A percentile compares a stretch with the other conserved stretches of the same genome.
phyloP scores from a whole-genome alignment of 179 eudicot genomes.

The Vitellaria paradoxa region DNA sequence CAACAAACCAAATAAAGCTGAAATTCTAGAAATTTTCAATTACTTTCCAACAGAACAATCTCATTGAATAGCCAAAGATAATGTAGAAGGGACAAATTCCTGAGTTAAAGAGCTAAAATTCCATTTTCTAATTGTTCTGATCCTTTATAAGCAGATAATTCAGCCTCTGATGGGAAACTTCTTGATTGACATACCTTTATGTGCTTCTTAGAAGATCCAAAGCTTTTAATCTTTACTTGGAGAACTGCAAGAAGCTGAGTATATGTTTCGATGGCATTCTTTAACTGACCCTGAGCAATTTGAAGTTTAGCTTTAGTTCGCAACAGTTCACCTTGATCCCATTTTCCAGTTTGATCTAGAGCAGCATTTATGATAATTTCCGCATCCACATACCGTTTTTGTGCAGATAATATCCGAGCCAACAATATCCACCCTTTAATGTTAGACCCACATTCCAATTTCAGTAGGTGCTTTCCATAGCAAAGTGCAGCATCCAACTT shows the following conservation, averaged over 20 bases:
- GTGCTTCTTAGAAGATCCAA: conserved; percentile 47
- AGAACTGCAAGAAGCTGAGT: conserved; percentile 78
- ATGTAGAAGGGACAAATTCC: background rate
- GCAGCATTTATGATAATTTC: conserved; percentile 69
- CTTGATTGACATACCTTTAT: conserved; percentile 34
- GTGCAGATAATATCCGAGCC: conserved; percentile 83
- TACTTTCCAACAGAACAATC: background rate
- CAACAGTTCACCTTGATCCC: conserved; percentile 77
- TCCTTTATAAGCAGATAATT: background rate
- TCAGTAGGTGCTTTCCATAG: conserved; percentile 57
- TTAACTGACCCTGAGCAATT: conserved; percentile 67
- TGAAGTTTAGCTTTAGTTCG: conserved; percentile 86
- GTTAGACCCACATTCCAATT: conserved; percentile 66
- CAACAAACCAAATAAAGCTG: background rate
- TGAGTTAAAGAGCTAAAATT: too few relatives aligned
- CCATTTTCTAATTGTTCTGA: background rate
- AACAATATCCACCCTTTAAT: conserved; percentile 64
- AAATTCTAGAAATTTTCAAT: background rate
- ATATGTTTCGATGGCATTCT: conserved; percentile 67
- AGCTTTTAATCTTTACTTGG: conserved; percentile 59
- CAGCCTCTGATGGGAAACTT: background rate
- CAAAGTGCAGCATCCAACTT: conserved; percentile 72
- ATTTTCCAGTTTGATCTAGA: conserved; percentile 71
- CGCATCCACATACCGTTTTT: conserved; percentile 58
- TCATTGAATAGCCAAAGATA: background rate